phyloP scores from a whole-genome alignment of 2,329 filamentous ascomycete species.

The Blastomyces emzantsi region DNA sequence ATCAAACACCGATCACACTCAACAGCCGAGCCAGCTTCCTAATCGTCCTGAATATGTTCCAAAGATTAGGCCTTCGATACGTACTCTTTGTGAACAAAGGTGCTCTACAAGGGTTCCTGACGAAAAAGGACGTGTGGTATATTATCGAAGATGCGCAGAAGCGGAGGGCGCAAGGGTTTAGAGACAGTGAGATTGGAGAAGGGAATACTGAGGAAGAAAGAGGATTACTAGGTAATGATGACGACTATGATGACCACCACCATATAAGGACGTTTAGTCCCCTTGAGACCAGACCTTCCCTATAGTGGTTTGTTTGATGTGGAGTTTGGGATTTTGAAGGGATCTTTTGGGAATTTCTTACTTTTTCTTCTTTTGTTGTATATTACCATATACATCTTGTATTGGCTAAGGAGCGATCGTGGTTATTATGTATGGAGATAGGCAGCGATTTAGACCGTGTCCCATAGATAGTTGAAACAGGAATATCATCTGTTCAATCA shows the following conservation, averaged over 20 bases:
- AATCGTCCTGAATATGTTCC: slow-evolving; percentile 86
- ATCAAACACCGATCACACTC: slow-evolving; percentile 91
- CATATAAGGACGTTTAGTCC: slow-evolving; percentile 10
- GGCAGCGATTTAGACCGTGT: not conserved
- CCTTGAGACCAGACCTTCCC: slow-evolving; percentile 11
- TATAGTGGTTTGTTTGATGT: slow-evolving; percentile 8
- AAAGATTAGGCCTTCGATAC: slow-evolving; percentile 85
- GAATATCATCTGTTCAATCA: slow-evolving; percentile 1
- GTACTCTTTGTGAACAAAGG: slow-evolving; percentile 80
- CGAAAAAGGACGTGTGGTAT: slow-evolving; percentile 97
- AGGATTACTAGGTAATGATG: slow-evolving; percentile 29
- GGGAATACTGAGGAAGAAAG: slow-evolving; percentile 26
- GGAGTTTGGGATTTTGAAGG: slow-evolving; percentile 4
- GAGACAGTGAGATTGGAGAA: slow-evolving; percentile 22
- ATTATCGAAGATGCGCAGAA: slow-evolving; percentile 69
- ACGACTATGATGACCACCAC: slow-evolving; percentile 11
- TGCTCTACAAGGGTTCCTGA: slow-evolving; percentile 72
- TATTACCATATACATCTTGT: not conserved
- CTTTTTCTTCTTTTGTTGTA: not conserved
- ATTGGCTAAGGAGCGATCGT: not conserved
- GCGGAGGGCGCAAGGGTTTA: slow-evolving; percentile 24
- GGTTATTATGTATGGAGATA: not conserved
- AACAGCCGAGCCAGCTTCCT: slow-evolving; percentile 67
- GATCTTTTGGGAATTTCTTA: not conserved
- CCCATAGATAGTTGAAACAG: not conserved